Evolutionary conservation across 768 basidiomycete species (phyloP), one percentile per base, ranked within the genome.

Genomic region (Boletus coccyginus): DNA sequence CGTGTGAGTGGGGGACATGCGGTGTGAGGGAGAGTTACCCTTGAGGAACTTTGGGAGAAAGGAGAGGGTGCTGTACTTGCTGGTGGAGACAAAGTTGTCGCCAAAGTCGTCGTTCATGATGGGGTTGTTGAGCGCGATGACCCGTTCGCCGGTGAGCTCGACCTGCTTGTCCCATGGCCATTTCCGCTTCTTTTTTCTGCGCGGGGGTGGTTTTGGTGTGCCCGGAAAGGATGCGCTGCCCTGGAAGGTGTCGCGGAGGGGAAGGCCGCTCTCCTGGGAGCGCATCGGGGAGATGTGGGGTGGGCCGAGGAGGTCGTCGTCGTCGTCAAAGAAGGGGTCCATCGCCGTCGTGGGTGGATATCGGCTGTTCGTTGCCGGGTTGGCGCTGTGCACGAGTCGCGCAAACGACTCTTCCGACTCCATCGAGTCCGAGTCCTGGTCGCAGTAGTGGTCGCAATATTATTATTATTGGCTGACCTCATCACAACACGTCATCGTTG

Each of bases 1-100:
- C 7, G 35, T 0, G 40, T 70, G 38, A 66, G 61, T 11, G 38
- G 16, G n/a, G 7, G 12, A 36, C 9, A 12, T 13, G 46, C 1
- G 31, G n/a, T 0, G 24, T 29, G 24, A 32, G 1, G 19, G 35
- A 1, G 31, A 76, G 85, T 60, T 64, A 98, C 96, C 94, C 50
- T 83, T 82, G 56, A 99, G 73, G 74, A 98, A 99, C 73, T 98
- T 98, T 39, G 93, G 94, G 5, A 94, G 57, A 71, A 98, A 98
- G 0, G 91, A 90, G 16, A 77, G 78, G 36, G 87, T 55, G 66
- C 94, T 98, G 74, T 98, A 99, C 73, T 98, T 98, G 78, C 90
- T 92, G 24, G 97, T 98, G 11, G 88, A 90, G 27, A 98, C 86
- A 53, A 86, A 88, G 72, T 99, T 99, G 52, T 81, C 85, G 64